Evolutionary conservation across 257 asterid species (phyloP).

Genomic region (Schizonepeta tenuifolia): DNA sequence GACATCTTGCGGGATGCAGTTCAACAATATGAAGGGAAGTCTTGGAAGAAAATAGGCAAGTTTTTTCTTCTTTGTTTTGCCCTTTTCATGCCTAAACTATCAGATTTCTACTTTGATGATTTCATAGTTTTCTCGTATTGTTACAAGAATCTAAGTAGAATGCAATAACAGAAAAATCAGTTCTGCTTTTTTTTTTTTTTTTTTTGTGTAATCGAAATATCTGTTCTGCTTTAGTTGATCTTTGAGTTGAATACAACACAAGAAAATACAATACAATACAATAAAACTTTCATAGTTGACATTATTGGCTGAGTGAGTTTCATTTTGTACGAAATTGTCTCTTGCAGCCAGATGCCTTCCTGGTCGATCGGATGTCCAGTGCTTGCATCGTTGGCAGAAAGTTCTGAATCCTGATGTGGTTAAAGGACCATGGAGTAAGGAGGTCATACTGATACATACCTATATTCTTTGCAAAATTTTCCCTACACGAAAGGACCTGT

Average conservation of each 20-base stretch:
- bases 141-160: neutral
- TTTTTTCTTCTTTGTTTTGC: constrained; percentile 8
- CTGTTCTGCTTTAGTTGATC: no score
- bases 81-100: neutral
- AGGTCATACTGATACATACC: constrained; percentile 39
- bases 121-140: neutral
- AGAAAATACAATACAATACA: no score
- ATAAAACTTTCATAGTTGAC: no score
- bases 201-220: no score
- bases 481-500: neutral
- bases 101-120: neutral
- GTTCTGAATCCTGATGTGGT: constrained; percentile 56
- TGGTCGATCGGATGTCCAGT: constrained; percentile 58
- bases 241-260: no score
- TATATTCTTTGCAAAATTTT: neutral
- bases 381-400: constrained; percentile 68
- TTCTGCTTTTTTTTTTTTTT: neutral
- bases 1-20: constrained; percentile 43
- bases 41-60: constrained; percentile 61
- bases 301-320: neutral
- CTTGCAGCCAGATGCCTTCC: constrained; percentile 52
- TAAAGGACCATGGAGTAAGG: constrained; percentile 64
- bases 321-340: neutral
- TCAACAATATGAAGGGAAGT: constrained; percentile 36
- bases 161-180: neutral